A percentile compares a stretch with the other conserved stretches of the same genome.
phyloP scores from a whole-genome alignment of 2,329 filamentous ascomycete species.

The Zalaria sp. region DNA sequence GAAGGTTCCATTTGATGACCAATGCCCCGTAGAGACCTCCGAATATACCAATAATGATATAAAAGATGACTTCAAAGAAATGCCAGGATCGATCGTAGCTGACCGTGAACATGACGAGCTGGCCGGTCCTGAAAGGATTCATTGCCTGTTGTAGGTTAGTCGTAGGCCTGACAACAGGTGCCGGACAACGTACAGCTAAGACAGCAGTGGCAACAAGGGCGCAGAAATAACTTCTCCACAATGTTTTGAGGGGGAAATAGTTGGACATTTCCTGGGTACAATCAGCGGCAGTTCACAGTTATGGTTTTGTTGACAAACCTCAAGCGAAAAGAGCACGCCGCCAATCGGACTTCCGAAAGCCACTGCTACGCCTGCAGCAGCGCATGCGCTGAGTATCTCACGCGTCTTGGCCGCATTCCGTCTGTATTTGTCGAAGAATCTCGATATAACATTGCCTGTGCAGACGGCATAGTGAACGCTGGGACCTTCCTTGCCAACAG shows the following conservation, averaged over 20 bases:
- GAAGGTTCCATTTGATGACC: slow-evolving; percentile 94
- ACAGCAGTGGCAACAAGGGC: slow-evolving; percentile 89
- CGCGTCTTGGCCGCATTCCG: slow-evolving; percentile 86
- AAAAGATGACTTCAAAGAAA: slow-evolving; percentile 91
- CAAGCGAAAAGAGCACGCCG: slow-evolving; percentile 87
- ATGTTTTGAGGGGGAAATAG: slow-evolving; percentile 89
- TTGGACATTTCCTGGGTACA: slow-evolving; percentile 67
- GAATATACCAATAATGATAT: slow-evolving; percentile 80
- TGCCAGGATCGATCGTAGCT: slow-evolving; percentile 94
- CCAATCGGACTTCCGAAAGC: slow-evolving; percentile 97
- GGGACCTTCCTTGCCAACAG: slow-evolving; percentile 91
- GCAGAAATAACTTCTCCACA: slow-evolving; percentile 98
- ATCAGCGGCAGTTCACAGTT: slow-evolving; percentile 8
- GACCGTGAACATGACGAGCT: slow-evolving; percentile 98
- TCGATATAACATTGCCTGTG: slow-evolving; percentile 89
- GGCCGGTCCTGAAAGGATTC: slow-evolving; percentile 94
- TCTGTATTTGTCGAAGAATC: slow-evolving; percentile 83
- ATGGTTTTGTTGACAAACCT: slow-evolving; percentile 25
- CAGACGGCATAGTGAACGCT: slow-evolving; percentile 99
- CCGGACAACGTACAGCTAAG: slow-evolving; percentile 43
- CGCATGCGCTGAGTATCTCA: slow-evolving; percentile 88
- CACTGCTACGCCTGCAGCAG: slow-evolving; percentile 87
- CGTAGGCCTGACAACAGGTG: background rate
- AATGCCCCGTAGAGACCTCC: slow-evolving; percentile 92
- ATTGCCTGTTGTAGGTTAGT: slow-evolving; percentile 44